These are phyloP conservation scores for Cordyceps javanica DNA, from an alignment of 2,329 filamentous ascomycete species.

Conservation along the genomic window DNA sequence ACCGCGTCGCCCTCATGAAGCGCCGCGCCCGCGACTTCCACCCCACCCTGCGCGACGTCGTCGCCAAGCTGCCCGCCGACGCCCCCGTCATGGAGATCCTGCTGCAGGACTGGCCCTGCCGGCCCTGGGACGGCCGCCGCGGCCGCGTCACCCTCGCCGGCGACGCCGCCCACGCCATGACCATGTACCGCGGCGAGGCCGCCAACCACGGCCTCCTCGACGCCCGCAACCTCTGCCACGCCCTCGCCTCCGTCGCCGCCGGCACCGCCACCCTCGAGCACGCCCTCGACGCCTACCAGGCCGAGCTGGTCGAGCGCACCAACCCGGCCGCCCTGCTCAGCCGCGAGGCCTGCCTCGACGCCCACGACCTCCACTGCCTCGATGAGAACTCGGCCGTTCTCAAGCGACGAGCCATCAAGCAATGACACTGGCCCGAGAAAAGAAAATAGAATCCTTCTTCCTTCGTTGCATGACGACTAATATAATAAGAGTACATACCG, in stretches of 20 bases:
- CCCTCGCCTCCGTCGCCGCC: constrained; percentile 17
- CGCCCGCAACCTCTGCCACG: constrained; percentile 24
- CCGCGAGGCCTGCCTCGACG: constrained; percentile 27
- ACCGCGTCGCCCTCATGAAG: constrained; percentile 35
- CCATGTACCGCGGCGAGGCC: constrained; percentile 42
- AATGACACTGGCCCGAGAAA: background rate
- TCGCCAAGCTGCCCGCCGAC: constrained; percentile 37
- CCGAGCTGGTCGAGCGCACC: constrained; percentile 24
- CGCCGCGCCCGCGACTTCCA: constrained; percentile 25
- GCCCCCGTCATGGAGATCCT: constrained; percentile 31
- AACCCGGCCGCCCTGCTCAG: constrained; percentile 25
- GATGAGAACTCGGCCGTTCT: constrained; percentile 28
- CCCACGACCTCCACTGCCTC: constrained; percentile 24
- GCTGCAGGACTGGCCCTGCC: constrained; percentile 31
- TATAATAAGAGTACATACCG: no score
- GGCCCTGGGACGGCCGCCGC: constrained; percentile 34
- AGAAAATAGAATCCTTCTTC: no score
- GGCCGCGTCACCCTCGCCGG: constrained; percentile 44
- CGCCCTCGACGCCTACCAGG: constrained; percentile 25
- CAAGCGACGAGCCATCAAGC: background rate
- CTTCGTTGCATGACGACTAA: no score
- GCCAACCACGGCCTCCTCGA: constrained; percentile 36
- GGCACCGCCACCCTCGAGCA: constrained; percentile 12
- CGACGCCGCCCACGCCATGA: constrained; percentile 54
- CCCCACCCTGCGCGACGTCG: constrained; percentile 33